A percentile compares a stretch with the other conserved stretches of the same genome.
Evolutionary conservation across 2,329 filamentous ascomycete species (phyloP).

Genomic region (Zasmidium citrigriseum): DNA sequence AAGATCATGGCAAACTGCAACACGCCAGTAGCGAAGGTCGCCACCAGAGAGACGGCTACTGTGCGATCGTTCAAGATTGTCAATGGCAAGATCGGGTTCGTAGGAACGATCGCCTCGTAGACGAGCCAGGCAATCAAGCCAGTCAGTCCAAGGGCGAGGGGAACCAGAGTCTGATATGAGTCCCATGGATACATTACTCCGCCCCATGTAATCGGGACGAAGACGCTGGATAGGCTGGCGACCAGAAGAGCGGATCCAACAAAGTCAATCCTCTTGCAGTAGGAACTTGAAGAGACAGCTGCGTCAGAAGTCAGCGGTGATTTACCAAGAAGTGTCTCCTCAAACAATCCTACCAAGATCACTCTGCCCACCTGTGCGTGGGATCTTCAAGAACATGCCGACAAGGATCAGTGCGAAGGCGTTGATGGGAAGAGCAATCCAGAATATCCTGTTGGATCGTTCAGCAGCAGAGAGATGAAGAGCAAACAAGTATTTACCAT

Average conservation of each 20-base stretch:
- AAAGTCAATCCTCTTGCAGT: constrained; percentile 61
- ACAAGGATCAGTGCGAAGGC: constrained; percentile 4
- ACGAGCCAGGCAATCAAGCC: constrained; percentile 55
- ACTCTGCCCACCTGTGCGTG: constrained; percentile 30
- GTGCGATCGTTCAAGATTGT: constrained; percentile 51
- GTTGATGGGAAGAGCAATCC: constrained; percentile 10
- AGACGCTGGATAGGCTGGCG: constrained; percentile 57
- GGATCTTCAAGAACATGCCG: constrained; percentile 4
- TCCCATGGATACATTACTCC: constrained; percentile 67
- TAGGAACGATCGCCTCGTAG: constrained; percentile 52
- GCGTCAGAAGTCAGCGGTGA: no score
- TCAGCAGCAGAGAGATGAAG: background rate
- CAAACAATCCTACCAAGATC: background rate
- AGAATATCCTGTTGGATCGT: constrained; percentile 1
- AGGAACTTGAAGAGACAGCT: no score
- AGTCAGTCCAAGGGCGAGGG: constrained; percentile 57
- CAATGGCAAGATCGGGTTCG: constrained; percentile 52
- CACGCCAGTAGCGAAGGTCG: constrained; percentile 42
- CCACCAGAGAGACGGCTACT: constrained; percentile 25
- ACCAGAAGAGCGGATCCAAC: constrained; percentile 63
- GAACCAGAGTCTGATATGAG: constrained; percentile 63
- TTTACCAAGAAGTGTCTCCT: no score
- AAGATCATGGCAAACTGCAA: constrained; percentile 25
- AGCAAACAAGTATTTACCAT: constrained; percentile 57
- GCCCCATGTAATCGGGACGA: constrained; percentile 66